phyloP scores from a whole-genome alignment of 2,329 filamentous ascomycete species.

The Pyrenochaeta sp. region DNA sequence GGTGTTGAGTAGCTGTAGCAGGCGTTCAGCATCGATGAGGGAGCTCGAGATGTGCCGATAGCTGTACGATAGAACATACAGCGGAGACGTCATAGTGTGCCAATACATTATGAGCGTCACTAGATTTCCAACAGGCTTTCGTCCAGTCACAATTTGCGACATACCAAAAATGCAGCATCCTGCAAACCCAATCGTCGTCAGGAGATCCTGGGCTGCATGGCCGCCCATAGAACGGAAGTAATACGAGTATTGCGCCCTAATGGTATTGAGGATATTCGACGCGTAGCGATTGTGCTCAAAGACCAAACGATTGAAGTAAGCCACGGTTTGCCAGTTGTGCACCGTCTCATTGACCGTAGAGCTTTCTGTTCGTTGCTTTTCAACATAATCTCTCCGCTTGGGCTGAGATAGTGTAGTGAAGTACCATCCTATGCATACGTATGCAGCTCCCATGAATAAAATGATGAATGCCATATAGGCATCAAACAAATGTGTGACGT shows the following conservation, averaged over 20 bases:
- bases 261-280: slow-evolving; percentile 49
- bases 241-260: slow-evolving; percentile 44
- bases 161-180: slow-evolving; percentile 62
- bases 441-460: slow-evolving; percentile 53
- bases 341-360: slow-evolving; percentile 67
- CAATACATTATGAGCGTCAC: slow-evolving; percentile 73
- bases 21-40: slow-evolving; percentile 71
- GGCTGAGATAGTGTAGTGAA: slow-evolving; percentile 53
- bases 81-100: slow-evolving; percentile 57
- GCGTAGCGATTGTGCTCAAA: slow-evolving; percentile 64
- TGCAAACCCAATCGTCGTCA: slow-evolving; percentile 60
- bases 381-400: slow-evolving; percentile 53
- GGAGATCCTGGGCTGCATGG: slow-evolving; percentile 54
- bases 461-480: slow-evolving; percentile 56
- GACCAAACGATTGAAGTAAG: slow-evolving; percentile 65
- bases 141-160: slow-evolving; percentile 60
- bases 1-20: slow-evolving; percentile 65
- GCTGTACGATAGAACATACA: slow-evolving; percentile 61
- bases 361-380: slow-evolving; percentile 59
- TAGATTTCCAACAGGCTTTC: slow-evolving; percentile 66
- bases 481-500: slow-evolving; percentile 70
- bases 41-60: slow-evolving; percentile 60
- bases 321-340: slow-evolving; percentile 67
- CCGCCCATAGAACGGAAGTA: slow-evolving; percentile 42
- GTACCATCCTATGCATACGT: slow-evolving; percentile 61